Conservation (phyloP, 176 grass and related monocot species). For the Oryza longistaminata region DNA sequence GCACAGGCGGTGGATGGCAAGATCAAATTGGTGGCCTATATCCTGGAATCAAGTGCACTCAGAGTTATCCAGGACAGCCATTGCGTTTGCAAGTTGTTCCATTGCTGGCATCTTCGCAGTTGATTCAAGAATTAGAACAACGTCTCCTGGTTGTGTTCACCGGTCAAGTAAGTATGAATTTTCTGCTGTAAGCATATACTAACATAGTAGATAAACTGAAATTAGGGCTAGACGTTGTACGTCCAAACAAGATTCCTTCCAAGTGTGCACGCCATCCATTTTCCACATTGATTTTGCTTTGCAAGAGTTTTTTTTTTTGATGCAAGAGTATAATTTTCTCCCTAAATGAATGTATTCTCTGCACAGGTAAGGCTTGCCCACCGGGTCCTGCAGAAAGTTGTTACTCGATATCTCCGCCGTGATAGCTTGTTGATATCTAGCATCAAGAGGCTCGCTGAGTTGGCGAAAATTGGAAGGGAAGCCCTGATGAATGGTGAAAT, state of each 20-base stretch:
- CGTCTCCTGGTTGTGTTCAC: slow-evolving; percentile 89
- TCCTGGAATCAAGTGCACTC: slow-evolving; percentile 84
- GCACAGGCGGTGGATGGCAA: slow-evolving; percentile 94
- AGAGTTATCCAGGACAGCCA: slow-evolving; percentile 82
- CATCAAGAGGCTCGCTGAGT: slow-evolving; percentile 73
- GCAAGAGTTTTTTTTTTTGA: too few relatives aligned
- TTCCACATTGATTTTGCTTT: not conserved
- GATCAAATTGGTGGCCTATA: slow-evolving; percentile 94
- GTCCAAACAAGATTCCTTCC: not conserved
- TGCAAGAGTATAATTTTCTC: not conserved
- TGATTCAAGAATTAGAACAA: slow-evolving; percentile 66
- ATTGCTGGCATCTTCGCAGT: slow-evolving; percentile 37
- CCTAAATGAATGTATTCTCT: not conserved
- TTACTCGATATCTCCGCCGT: slow-evolving; percentile 65
- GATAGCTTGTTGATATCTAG: slow-evolving; percentile 84
- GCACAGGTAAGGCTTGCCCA: slow-evolving; percentile 77
- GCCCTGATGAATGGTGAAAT: slow-evolving; percentile 74
- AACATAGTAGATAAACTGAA: not conserved
- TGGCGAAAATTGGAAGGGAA: slow-evolving; percentile 77
- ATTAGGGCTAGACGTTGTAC: not conserved
- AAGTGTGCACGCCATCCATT: not conserved
- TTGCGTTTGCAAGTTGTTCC: slow-evolving; percentile 67
- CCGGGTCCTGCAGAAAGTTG: slow-evolving; percentile 87
- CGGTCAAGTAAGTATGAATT: slow-evolving; percentile 71
- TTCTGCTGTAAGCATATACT: slow-evolving; percentile 13